Base-by-base conservation (phyloP, 495 filamentous ascomycete species). In the Xylaria nigripes region DNA sequence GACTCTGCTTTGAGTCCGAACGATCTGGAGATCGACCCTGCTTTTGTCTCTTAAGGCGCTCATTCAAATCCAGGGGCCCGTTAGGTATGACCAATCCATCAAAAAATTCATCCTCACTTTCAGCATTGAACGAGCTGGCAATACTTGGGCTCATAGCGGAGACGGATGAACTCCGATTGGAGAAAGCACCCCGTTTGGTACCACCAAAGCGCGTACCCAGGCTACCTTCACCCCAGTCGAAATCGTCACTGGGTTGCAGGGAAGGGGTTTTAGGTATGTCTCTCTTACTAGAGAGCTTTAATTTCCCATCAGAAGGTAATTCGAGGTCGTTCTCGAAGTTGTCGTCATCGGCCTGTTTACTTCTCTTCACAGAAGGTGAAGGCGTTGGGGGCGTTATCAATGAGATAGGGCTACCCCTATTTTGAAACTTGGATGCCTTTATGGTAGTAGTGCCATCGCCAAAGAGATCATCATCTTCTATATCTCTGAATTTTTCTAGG, bases 221-320 rank as follows among this genome's bases (percentile, higher is more conserved):
- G 68, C 89, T 95, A 25, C 89, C 90, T 69, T 97, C 93, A 29
- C 87, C 85, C 90, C 91, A 96, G 64, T 96, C 88, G 54, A 94
- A 81, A 52, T 95, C 92, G 32, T 92, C 89, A 47, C 86, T 71
- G 7, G 72, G 69, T 46, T 72, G 79, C 25, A 78, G 72, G 3
- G 70, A 68, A 12, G 81, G 78, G 15, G 76, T 81, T 56, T 75
- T 79, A 2, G 82, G 75, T 19, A 75, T 74, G 22, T 83, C 80
- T 63, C 78, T 80, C 29, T 72, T 76, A 43, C 72, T 72, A 23
- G 82, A 78, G 34, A 91, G 74, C 58, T 74, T 78, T 5, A 91
- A 68, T 45, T 77, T 70, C 15, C 82, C 78, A 54, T 75, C 69
- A 7, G 67, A 61, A 12, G 89, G 87, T 10, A 93, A 73, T 58